These are phyloP conservation scores for Jatropha curcas DNA, from an alignment of 345 rosid genomes.

Conservation along the genomic window DNA sequence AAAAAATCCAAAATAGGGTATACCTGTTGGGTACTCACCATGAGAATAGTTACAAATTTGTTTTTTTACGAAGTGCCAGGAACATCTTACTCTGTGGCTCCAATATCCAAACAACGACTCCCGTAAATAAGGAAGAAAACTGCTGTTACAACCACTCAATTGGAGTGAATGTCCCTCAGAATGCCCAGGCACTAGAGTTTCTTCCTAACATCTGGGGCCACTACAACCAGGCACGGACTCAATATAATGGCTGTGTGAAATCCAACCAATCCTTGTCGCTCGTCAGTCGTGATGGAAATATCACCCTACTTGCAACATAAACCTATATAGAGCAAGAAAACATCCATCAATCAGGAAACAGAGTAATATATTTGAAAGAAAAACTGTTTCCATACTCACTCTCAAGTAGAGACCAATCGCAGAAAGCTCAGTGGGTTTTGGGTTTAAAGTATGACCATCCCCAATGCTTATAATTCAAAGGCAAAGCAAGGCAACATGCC, in stretches of 20 bases:
- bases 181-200: conserved; percentile 28
- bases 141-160: conserved; percentile 27
- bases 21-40: no score
- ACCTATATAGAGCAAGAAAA: conserved; percentile 9
- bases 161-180: conserved; percentile 24
- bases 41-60: conserved; percentile 26
- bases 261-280: conserved; percentile 29
- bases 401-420: conserved; percentile 24
- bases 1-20: no score
- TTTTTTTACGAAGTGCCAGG: conserved; percentile 28
- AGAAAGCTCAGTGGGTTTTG: conserved; percentile 27
- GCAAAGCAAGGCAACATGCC: conserved; percentile 80
- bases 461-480: conserved; percentile 65
- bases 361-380: not conserved
- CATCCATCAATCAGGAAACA: no score
- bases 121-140: conserved; percentile 22
- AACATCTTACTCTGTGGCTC: conserved; percentile 32
- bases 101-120: conserved; percentile 29
- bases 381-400: conserved; percentile 13
- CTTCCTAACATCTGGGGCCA: conserved; percentile 29
- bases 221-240: conserved; percentile 34
- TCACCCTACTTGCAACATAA: conserved; percentile 31
- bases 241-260: conserved; percentile 29
- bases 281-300: conserved; percentile 22
- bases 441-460: conserved; percentile 13